Percentiles rank a stretch among this genome's conserved stretches.
Evolutionary conservation across 2,329 filamentous ascomycete species (phyloP).

Genomic region (Aspergillus piperis): DNA sequence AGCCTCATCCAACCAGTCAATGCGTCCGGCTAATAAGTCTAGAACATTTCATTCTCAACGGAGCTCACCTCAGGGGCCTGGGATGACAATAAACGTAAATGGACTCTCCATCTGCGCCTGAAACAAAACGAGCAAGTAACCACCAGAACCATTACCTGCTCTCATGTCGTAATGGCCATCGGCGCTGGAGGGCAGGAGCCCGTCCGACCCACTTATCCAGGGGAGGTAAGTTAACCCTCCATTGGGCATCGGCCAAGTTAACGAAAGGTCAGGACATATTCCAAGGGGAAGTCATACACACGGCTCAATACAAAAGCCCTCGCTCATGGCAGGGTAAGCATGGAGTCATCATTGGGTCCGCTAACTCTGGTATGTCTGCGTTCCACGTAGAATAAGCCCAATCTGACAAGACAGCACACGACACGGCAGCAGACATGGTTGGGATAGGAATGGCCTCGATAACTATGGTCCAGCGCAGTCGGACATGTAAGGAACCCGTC

Average conservation of each 20-base stretch:
- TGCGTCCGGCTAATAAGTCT: not conserved
- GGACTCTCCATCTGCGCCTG: not conserved
- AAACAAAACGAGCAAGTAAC: not conserved
- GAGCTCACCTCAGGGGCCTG: not conserved
- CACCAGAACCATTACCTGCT: not conserved
- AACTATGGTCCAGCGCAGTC: slow-evolving; percentile 51
- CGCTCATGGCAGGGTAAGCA: slow-evolving; percentile 39
- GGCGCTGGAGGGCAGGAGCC: not conserved
- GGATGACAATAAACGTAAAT: not conserved
- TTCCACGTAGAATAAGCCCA: too few species aligned
- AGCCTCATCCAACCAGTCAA: not conserved
- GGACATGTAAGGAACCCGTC: slow-evolving; percentile 28
- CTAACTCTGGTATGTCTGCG: slow-evolving; percentile 44
- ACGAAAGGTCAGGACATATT: slow-evolving; percentile 40
- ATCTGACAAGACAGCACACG: slow-evolving; percentile 32
- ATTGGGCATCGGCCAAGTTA: slow-evolving; percentile 39
- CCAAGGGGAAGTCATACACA: not conserved
- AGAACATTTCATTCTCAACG: not conserved
- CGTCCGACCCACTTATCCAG: not conserved
- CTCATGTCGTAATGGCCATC: not conserved
- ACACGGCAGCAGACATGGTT: slow-evolving; percentile 52
- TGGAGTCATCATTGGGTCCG: slow-evolving; percentile 50
- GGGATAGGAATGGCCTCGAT: slow-evolving; percentile 43
- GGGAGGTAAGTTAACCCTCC: not conserved
- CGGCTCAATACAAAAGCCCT: slow-evolving; percentile 21